Percentiles rank a stretch among this genome's conserved stretches.
These are phyloP conservation scores for Bremia lactucae DNA, from an alignment of 352 stramenopile species.

Conservation along the genomic window DNA sequence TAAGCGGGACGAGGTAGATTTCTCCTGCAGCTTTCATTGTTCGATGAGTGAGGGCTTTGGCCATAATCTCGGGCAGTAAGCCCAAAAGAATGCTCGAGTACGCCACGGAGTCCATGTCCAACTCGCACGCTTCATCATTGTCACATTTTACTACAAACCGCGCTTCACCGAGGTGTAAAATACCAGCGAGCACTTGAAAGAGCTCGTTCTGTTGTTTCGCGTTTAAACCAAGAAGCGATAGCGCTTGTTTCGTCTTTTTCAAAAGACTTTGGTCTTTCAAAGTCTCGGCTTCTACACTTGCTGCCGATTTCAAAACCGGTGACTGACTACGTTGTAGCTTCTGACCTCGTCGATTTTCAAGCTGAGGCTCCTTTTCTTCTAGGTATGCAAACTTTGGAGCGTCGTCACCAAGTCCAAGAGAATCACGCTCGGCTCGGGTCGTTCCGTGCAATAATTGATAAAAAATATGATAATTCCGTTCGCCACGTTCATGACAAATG, in stretches of 20 bases:
- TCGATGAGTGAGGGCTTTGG: slow-evolving; percentile 42
- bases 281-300: slow-evolving; percentile 25
- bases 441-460: slow-evolving; percentile 80
- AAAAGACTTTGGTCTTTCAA: slow-evolving; percentile 42
- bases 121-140: slow-evolving; percentile 51
- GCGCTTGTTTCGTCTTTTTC: slow-evolving; percentile 44
- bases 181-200: slow-evolving; percentile 55
- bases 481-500: slow-evolving; percentile 81
- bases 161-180: slow-evolving; percentile 75
- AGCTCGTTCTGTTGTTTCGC: slow-evolving; percentile 43
- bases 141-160: slow-evolving; percentile 31
- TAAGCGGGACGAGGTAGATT: slow-evolving; percentile 51
- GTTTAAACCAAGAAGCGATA: slow-evolving; percentile 47
- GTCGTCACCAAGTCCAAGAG: slow-evolving; percentile 27
- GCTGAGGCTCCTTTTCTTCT: slow-evolving; percentile 22
- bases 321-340: slow-evolving; percentile 5
- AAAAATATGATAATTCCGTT: slow-evolving; percentile 96
- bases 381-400: slow-evolving; percentile 43
- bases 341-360: slow-evolving; percentile 11
- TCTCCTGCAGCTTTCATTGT: slow-evolving; percentile 69
- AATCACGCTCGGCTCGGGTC: slow-evolving; percentile 27
- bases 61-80: slow-evolving; percentile 37
- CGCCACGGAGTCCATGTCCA: slow-evolving; percentile 24
- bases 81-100: slow-evolving; percentile 42
- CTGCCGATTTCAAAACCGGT: slow-evolving; percentile 6